Evolutionary conservation across 805 yeast species (phyloP).

Genomic region (Starmerella bombi): DNA sequence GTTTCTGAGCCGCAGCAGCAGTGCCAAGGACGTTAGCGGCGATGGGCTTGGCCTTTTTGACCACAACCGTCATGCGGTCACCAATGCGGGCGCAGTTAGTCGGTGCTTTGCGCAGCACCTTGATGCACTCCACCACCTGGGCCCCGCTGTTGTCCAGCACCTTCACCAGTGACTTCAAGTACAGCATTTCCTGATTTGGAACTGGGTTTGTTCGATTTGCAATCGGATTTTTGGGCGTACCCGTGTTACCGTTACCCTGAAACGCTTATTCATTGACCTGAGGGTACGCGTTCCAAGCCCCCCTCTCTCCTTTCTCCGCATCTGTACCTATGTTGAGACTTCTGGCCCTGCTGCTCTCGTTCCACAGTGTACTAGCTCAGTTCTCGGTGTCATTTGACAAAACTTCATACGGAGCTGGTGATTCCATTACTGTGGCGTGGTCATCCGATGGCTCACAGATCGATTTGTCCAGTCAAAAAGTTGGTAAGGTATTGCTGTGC

Average conservation of each 20-base stretch:
- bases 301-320: no score
- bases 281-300: no score
- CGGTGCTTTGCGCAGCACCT: slow-evolving; percentile 81
- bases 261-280: no score
- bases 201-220: no score
- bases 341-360: slow-evolving; percentile 6
- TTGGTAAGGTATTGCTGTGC: slow-evolving; percentile 46
- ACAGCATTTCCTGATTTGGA: slow-evolving; percentile 47
- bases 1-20: slow-evolving; percentile 47
- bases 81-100: slow-evolving; percentile 73
- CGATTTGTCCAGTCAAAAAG: slow-evolving; percentile 30
- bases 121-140: slow-evolving; percentile 86
- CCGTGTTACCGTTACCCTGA: no score
- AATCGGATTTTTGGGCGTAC: no score
- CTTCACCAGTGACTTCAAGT: slow-evolving; percentile 72
- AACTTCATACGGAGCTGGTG: slow-evolving; percentile 16
- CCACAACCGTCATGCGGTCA: slow-evolving; percentile 87
- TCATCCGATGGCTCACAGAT: slow-evolving; percentile 42
- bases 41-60: slow-evolving; percentile 76
- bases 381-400: slow-evolving; percentile 14
- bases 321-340: no score
- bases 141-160: slow-evolving; percentile 96
- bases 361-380: slow-evolving; percentile 17
- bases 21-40: slow-evolving; percentile 61
- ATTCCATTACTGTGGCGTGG: slow-evolving; percentile 38